phyloP scores from a whole-genome alignment of 768 basidiomycete species.

The Lactifluus echinatus region DNA sequence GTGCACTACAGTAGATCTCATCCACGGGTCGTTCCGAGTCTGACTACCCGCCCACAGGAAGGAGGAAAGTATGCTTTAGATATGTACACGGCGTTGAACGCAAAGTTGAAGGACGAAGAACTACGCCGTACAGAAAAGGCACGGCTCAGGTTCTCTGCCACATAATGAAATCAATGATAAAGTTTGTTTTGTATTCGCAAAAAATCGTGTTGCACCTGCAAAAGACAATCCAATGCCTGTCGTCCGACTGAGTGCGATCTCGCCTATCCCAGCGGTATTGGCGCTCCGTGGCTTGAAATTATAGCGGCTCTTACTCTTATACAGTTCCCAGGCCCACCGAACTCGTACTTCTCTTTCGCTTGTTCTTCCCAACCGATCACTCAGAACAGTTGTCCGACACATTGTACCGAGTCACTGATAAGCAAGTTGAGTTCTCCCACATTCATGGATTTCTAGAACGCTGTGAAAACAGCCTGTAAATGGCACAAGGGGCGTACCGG shows the following conservation, averaged over 20 bases:
- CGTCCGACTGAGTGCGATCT: neutral
- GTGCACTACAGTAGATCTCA: constrained; percentile 9
- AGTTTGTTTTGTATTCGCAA: neutral
- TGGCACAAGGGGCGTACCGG: no score
- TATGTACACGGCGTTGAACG: constrained; percentile 47
- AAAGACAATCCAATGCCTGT: no score
- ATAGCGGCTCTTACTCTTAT: neutral
- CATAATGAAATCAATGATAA: constrained; percentile 5
- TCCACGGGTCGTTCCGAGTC: neutral
- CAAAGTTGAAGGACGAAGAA: constrained; percentile 59
- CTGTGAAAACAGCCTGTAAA: no score
- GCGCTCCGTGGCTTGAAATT: neutral
- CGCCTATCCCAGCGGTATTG: neutral
- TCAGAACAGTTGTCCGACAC: no score
- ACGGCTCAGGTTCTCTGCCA: constrained; percentile 40
- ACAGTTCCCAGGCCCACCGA: no score
- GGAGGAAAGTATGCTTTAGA: constrained; percentile 59
- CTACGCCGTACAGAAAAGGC: constrained; percentile 50
- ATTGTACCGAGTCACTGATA: no score
- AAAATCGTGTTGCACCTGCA: neutral
- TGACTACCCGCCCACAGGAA: constrained; percentile 33
- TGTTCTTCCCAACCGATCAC: no score
- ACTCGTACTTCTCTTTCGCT: no score
- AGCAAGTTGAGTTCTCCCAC: no score
- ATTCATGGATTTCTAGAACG: no score